A percentile compares a stretch with the other conserved stretches of the same genome.
phyloP scores from a whole-genome alignment of 495 filamentous ascomycete genomes.

The Apodospora peruviana region DNA sequence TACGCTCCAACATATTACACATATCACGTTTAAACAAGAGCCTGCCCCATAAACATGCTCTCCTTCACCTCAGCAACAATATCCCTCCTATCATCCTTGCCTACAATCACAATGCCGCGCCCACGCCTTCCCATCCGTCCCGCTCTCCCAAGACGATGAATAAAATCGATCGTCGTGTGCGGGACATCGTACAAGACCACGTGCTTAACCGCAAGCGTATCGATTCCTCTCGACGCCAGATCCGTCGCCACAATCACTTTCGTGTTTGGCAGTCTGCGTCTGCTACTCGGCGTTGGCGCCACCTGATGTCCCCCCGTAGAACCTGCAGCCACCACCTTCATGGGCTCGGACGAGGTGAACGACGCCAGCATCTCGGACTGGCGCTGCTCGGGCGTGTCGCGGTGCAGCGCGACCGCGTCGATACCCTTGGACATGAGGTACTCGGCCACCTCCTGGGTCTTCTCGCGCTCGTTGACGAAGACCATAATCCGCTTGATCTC shows the following conservation, averaged over 20 bases:
- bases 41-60: constrained; percentile 88
- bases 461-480: constrained; percentile 96
- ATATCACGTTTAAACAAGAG: constrained; percentile 49
- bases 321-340: constrained; percentile 19
- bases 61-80: constrained; percentile 89
- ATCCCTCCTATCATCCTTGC: constrained; percentile 82
- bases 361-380: constrained; percentile 67
- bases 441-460: constrained; percentile 69
- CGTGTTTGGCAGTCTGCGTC: constrained; percentile 51
- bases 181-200: constrained; percentile 94
- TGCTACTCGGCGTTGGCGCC: constrained; percentile 8
- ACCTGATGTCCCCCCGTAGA: constrained; percentile 9
- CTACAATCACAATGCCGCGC: constrained; percentile 82
- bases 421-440: constrained; percentile 82
- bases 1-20: no score
- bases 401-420: constrained; percentile 72
- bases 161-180: constrained; percentile 93
- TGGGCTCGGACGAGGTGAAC: constrained; percentile 60
- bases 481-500: constrained; percentile 84
- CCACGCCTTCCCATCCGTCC: constrained; percentile 91
- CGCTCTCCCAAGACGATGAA: constrained; percentile 85
- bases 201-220: constrained; percentile 85
- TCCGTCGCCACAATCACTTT: constrained; percentile 94
- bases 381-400: constrained; percentile 69
- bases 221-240: constrained; percentile 85